Percentiles rank a stretch among this genome's conserved stretches.
These are phyloP conservation scores for Chaetothyriales sp. DNA, from an alignment of 2,329 filamentous ascomycete genomes.

Conservation along the genomic window DNA sequence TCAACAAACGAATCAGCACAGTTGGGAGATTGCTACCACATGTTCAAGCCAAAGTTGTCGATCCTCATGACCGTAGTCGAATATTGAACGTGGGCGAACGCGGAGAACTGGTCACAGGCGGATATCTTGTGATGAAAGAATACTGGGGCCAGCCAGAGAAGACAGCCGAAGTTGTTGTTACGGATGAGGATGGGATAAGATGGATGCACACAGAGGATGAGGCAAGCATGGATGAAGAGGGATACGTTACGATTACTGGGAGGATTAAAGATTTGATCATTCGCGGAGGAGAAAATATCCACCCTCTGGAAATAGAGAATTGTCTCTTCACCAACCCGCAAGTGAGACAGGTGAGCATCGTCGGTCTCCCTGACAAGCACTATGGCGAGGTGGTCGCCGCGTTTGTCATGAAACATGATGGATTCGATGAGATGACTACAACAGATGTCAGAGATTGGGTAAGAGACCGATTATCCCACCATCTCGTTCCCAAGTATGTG, in stretches of 20 bases:
- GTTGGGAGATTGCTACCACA: conserved; percentile 78
- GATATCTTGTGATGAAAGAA: conserved; percentile 79
- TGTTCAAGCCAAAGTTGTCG: conserved; percentile 63
- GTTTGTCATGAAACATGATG: conserved; percentile 56
- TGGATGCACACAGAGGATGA: conserved; percentile 96
- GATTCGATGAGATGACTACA: conserved; percentile 32
- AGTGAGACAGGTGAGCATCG: conserved; percentile 63
- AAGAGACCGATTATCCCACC: conserved; percentile 50
- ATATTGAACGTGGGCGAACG: conserved; percentile 49
- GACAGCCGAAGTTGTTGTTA: conserved; percentile 51
- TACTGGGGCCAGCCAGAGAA: conserved; percentile 64
- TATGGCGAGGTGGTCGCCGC: conserved; percentile 80
- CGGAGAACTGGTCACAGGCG: conserved; percentile 69
- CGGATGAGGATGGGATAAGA: conserved; percentile 32
- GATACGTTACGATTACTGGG: conserved; percentile 63
- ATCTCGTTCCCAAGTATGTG: conserved; percentile 72
- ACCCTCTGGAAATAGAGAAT: conserved; percentile 84
- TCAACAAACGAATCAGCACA: conserved; percentile 55
- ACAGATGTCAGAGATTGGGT: conserved; percentile 60
- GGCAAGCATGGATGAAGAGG: conserved; percentile 58
- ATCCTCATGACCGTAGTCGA: conserved; percentile 48
- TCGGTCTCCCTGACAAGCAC: conserved; percentile 64
- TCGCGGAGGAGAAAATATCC: conserved; percentile 86
- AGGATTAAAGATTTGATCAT: conserved; percentile 77
- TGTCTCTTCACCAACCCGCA: conserved; percentile 58